phyloP scores from a whole-genome alignment of 2,329 filamentous ascomycete species.

The Xylariaceae sp. region DNA sequence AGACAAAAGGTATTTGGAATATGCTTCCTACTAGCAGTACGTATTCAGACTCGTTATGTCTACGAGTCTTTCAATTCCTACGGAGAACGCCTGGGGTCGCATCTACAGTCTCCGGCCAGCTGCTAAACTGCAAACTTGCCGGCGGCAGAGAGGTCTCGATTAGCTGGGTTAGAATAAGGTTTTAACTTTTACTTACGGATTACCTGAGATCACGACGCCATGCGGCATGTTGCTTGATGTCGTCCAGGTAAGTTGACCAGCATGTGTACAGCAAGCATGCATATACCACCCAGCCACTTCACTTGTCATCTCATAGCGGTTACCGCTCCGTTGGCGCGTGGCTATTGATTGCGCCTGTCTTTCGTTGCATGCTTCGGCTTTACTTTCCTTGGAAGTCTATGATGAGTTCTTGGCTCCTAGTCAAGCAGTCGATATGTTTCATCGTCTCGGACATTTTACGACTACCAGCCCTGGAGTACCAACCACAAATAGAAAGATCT shows the following conservation, averaged over 20 bases:
- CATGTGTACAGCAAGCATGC: not conserved
- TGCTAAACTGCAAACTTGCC: not conserved
- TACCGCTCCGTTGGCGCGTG: not conserved
- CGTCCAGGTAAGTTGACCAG: not conserved
- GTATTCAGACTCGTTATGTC: not conserved
- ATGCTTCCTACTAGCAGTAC: not conserved
- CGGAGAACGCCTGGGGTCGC: not conserved
- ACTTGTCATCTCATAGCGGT: not conserved
- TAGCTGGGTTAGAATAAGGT: not conserved
- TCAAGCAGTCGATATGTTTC: conserved; percentile 28
- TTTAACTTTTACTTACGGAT: not conserved
- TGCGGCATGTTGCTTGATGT: not conserved
- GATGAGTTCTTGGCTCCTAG: conserved; percentile 26
- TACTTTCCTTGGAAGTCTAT: conserved; percentile 23
- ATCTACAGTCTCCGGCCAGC: not conserved
- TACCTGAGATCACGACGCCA: too few relatives aligned
- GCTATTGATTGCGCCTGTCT: conserved; percentile 17
- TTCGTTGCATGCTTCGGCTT: conserved; percentile 29
- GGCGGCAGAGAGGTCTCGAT: not conserved
- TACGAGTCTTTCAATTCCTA: not conserved
- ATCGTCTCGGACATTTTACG: conserved; percentile 26
- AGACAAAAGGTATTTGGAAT: not conserved
- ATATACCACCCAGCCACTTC: not conserved
- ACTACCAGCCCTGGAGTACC: conserved; percentile 23
- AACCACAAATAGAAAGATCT: conserved; percentile 21